A percentile compares a stretch with the other conserved stretches of the same genome.
Conservation (phyloP, 495 filamentous ascomycete species). For the Astrocystis sublimbata region DNA sequence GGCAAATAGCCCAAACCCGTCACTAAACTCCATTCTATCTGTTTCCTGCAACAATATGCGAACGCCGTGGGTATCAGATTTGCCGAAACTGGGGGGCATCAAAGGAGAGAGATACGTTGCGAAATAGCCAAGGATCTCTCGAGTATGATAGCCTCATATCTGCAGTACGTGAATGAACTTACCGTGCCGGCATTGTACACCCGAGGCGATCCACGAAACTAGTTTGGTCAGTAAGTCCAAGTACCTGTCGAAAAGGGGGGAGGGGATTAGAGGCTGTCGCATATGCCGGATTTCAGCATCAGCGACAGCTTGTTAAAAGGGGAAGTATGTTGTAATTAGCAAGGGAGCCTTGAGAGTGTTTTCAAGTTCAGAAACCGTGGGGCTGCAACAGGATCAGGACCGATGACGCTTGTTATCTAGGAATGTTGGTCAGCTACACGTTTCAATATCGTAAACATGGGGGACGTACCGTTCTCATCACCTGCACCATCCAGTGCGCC, state of each 20-base stretch:
- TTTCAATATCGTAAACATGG: background rate
- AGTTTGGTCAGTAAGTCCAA: conserved; percentile 27
- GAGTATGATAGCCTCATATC: background rate
- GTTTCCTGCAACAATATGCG: conserved; percentile 12
- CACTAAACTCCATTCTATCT: conserved; percentile 3
- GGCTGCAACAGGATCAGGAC: conserved; percentile 33
- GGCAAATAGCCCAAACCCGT: background rate
- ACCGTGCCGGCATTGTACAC: conserved; percentile 22
- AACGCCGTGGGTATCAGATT: conserved; percentile 27
- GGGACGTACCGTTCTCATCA: conserved; percentile 44
- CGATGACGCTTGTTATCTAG: conserved; percentile 56
- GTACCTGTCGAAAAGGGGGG: conserved; percentile 5
- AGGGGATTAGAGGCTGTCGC: background rate
- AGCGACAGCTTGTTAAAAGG: background rate
- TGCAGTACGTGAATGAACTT: conserved; percentile 26
- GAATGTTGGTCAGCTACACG: conserved; percentile 30
- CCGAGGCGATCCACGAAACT: conserved; percentile 19
- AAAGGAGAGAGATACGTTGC: conserved; percentile 4
- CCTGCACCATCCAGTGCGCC: conserved; percentile 21
- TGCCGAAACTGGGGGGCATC: conserved; percentile 14
- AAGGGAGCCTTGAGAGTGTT: background rate
- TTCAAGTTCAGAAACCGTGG: conserved; percentile 10
- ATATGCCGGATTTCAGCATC: conserved; percentile 7
- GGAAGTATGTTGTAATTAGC: conserved; percentile 7
- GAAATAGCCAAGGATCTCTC: conserved; percentile 7